These are phyloP conservation scores for Epichloe sibirici DNA, from an alignment of 2,329 filamentous ascomycete genomes.

Conservation along the genomic window DNA sequence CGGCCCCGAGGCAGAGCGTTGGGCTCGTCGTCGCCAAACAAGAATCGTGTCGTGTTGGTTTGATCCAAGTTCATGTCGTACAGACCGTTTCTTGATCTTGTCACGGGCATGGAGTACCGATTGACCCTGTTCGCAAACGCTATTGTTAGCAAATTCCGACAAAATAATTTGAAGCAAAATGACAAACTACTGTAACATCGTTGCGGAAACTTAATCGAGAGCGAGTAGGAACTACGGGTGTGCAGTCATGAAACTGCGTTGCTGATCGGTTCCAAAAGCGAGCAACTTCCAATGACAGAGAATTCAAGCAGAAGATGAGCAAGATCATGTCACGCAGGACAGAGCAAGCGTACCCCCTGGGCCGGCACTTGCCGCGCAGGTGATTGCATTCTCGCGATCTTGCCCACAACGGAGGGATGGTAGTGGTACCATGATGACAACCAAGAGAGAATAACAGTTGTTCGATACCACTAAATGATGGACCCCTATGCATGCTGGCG, in stretches of 20 bases:
- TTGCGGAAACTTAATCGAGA: not conserved
- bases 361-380: not conserved
- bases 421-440: not conserved
- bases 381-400: not conserved
- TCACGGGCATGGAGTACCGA: constrained; percentile 89
- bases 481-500: not conserved
- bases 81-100: constrained; percentile 52
- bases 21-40: constrained; percentile 69
- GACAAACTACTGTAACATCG: not conserved
- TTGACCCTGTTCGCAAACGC: constrained; percentile 48
- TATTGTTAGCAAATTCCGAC: constrained; percentile 6
- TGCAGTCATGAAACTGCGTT: not conserved
- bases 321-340: not conserved
- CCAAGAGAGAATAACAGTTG: not conserved
- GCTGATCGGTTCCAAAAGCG: not conserved
- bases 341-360: not conserved
- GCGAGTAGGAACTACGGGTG: not conserved
- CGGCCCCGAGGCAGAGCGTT: constrained; percentile 37
- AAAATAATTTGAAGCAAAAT: not conserved
- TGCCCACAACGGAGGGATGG: not conserved
- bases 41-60: constrained; percentile 73
- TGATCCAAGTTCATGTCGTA: constrained; percentile 63
- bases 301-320: not conserved
- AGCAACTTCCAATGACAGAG: not conserved
- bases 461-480: not conserved